Conservation (phyloP, 352 stramenopile species). For the Pythium dissotocum region DNA sequence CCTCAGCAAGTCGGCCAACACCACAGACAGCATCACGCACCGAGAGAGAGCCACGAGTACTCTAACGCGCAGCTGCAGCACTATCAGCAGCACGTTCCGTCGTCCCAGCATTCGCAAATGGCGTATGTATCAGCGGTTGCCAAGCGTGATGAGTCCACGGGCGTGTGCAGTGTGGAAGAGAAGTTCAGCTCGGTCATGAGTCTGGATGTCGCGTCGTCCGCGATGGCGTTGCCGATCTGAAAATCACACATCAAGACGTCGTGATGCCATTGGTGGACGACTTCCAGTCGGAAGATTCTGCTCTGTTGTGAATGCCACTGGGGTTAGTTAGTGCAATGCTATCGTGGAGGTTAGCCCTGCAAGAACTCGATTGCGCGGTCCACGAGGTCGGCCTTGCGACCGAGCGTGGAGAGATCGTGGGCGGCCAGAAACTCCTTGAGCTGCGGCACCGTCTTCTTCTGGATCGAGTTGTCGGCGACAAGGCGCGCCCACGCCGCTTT, state of each 20-base stretch:
- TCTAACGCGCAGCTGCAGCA: background rate
- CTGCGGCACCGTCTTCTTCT: constrained; percentile 75
- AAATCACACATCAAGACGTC: background rate
- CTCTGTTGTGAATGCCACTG: background rate
- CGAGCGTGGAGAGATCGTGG: constrained; percentile 40
- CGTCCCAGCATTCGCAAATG: background rate
- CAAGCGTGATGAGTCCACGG: constrained; percentile 22
- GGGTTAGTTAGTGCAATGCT: background rate
- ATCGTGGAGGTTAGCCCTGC: constrained; percentile 18
- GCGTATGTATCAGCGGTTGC: background rate
- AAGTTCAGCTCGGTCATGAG: constrained; percentile 31
- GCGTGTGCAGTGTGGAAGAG: constrained; percentile 27
- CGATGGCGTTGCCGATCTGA: constrained; percentile 24
- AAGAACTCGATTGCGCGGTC: constrained; percentile 51
- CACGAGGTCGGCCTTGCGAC: constrained; percentile 72
- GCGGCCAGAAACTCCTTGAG: constrained; percentile 68
- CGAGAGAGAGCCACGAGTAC: background rate
- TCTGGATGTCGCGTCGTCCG: constrained; percentile 16
- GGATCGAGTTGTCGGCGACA: constrained; percentile 44
- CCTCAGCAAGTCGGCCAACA: background rate
- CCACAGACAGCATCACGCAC: background rate
- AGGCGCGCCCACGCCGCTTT: constrained; percentile 54
- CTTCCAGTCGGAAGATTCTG: background rate
- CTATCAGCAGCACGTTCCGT: background rate
- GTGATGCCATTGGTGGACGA: background rate